phyloP scores from a whole-genome alignment of 1,284 basidiomycete species.

The Moesziomyces sp. region DNA sequence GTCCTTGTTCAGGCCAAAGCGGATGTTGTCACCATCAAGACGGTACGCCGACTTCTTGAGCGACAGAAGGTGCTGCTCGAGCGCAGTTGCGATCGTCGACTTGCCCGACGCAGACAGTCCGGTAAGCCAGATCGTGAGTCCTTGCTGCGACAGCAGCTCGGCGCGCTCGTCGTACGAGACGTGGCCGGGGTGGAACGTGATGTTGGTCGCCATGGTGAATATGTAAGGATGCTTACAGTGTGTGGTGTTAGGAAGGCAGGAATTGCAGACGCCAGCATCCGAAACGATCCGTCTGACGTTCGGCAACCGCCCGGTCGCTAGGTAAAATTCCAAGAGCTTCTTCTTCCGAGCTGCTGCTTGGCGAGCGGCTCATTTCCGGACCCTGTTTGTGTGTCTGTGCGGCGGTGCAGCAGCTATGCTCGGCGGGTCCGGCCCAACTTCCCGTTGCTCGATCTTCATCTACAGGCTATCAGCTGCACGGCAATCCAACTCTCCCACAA shows the following conservation, averaged over 20 bases:
- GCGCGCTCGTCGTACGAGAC: slow-evolving; percentile 64
- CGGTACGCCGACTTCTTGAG: slow-evolving; percentile 86
- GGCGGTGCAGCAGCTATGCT: slow-evolving; percentile 3
- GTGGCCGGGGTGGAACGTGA: slow-evolving; percentile 80
- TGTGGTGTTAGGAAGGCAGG: background rate
- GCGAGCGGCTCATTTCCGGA: background rate
- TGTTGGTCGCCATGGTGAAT: slow-evolving; percentile 80
- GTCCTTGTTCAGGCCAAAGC: slow-evolving; percentile 97
- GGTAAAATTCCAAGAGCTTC: background rate
- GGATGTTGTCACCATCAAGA: slow-evolving; percentile 95
- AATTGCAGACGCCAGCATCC: background rate
- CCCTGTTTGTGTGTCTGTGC: slow-evolving; percentile 17
- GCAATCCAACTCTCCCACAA: background rate
- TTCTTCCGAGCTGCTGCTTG: background rate
- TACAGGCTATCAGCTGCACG: slow-evolving; percentile 12
- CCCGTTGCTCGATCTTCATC: slow-evolving; percentile 11
- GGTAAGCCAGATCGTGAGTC: slow-evolving; percentile 58
- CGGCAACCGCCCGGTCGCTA: too few species aligned
- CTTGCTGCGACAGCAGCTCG: slow-evolving; percentile 51
- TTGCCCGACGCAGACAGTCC: slow-evolving; percentile 69
- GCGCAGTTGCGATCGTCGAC: slow-evolving; percentile 96
- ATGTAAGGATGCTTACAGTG: background rate
- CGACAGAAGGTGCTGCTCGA: slow-evolving; percentile 95
- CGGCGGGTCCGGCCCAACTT: too few species aligned
- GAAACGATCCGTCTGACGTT: background rate